A percentile compares a stretch with the other conserved stretches of the same genome.
Conservation (phyloP, 371 early-diverging fungal genomes). For the Cokeromyces recurvatus region DNA sequence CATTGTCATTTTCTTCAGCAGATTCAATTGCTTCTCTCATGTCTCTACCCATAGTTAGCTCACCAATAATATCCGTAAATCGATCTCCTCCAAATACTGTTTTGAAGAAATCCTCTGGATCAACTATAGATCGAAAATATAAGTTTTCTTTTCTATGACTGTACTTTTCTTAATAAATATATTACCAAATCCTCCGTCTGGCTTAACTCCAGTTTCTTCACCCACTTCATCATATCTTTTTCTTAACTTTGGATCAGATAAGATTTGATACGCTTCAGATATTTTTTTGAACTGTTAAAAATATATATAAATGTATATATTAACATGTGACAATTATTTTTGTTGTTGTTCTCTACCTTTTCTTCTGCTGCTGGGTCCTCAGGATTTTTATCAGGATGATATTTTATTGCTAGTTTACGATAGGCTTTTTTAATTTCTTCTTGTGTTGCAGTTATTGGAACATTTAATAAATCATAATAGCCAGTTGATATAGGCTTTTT, state of each 20-base stretch:
- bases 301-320: too few species aligned
- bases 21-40: constrained; percentile 77
- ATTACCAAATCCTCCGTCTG: constrained; percentile 76
- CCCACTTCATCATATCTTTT: constrained; percentile 85
- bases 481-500: constrained; percentile 74
- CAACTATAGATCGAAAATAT: constrained; percentile 38
- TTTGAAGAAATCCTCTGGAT: constrained; percentile 91
- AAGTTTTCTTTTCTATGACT: not conserved
- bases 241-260: constrained; percentile 85
- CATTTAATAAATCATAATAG: constrained; percentile 61
- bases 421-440: constrained; percentile 75
- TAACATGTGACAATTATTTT: constrained; percentile 88
- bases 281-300: constrained; percentile 76
- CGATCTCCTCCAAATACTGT: constrained; percentile 94
- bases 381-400: constrained; percentile 84
- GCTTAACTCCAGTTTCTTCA: constrained; percentile 59
- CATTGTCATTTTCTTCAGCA: constrained; percentile 40
- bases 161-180: too few species aligned
- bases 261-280: constrained; percentile 91
- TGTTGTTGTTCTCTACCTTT: constrained; percentile 80
- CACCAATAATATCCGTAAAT: constrained; percentile 93
- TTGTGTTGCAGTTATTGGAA: constrained; percentile 47
- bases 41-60: constrained; percentile 91
- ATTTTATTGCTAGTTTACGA: constrained; percentile 77
- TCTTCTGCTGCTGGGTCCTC: constrained; percentile 76